phyloP scores from a whole-genome alignment of 1,139 yeast species.

The Blastobotrys illinoisensis region DNA sequence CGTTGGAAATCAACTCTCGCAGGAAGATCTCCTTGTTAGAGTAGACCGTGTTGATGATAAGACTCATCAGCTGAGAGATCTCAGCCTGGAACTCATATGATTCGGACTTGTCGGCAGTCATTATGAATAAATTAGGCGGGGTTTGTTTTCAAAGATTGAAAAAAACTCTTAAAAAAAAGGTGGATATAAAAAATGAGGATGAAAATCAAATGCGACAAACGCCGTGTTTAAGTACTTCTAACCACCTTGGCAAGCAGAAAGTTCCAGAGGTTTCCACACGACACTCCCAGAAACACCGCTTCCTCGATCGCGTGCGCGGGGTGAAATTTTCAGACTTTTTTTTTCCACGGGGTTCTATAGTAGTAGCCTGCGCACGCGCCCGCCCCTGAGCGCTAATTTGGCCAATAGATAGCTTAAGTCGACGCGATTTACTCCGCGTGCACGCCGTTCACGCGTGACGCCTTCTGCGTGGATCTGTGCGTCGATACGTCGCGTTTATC shows the following conservation, averaged over 20 bases:
- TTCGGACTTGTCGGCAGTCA: conserved; percentile 28
- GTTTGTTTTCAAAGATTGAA: not conserved
- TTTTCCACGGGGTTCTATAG: not conserved
- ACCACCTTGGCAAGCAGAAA: conserved; percentile 1
- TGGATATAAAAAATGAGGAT: not conserved
- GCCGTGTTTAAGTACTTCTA: conserved; percentile 1
- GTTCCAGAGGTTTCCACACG: conserved; percentile 8
- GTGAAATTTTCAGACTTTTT: not conserved
- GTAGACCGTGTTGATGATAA: conserved; percentile 99
- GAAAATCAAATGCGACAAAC: not conserved
- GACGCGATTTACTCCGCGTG: not conserved
- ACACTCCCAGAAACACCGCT: not conserved
- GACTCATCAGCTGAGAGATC: conserved; percentile 99
- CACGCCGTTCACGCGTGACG: no score
- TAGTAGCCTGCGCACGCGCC: not conserved
- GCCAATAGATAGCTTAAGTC: not conserved
- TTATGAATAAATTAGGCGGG: not conserved
- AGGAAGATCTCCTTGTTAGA: conserved; percentile 98
- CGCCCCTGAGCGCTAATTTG: not conserved
- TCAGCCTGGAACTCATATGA: conserved; percentile 94
- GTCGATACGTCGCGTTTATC: no score
- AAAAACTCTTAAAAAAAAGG: not conserved
- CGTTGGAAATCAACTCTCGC: conserved; percentile 98
- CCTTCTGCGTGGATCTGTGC: not conserved
- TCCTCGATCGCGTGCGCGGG: conserved; percentile 1